Percentiles rank a stretch among this genome's conserved stretches.
These are phyloP conservation scores for Geotrichum restrictum DNA, from an alignment of 1,139 yeast species.

Conservation along the genomic window DNA sequence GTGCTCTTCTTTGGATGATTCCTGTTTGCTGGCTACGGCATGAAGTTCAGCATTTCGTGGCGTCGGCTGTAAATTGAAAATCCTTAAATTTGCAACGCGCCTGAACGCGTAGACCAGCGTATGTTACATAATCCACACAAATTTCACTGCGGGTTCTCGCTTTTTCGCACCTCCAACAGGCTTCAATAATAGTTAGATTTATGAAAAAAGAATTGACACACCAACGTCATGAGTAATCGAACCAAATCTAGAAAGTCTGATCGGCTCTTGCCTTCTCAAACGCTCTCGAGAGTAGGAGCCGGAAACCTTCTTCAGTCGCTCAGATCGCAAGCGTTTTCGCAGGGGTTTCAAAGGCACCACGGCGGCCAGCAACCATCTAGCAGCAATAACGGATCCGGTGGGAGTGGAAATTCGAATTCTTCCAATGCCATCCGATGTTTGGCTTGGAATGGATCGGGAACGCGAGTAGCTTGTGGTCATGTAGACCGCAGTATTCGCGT, in stretches of 20 bases:
- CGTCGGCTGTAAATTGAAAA: too few relatives aligned
- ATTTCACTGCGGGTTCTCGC: too few relatives aligned
- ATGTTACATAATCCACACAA: too few relatives aligned
- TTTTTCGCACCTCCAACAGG: too few relatives aligned
- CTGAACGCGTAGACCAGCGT: too few relatives aligned
- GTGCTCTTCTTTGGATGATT: too few relatives aligned
- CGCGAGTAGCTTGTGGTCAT: slow-evolving; percentile 30
- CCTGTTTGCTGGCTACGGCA: too few relatives aligned
- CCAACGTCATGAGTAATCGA: slow-evolving; percentile 2
- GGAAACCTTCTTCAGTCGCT: slow-evolving; percentile 13
- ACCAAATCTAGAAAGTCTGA: slow-evolving; percentile 1
- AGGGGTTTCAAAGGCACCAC: slow-evolving; percentile 2
- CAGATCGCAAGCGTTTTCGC: slow-evolving; percentile 11
- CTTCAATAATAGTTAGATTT: too few relatives aligned
- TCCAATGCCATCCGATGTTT: slow-evolving; percentile 16
- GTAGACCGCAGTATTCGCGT: slow-evolving; percentile 31
- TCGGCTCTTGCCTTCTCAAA: slow-evolving; percentile 6
- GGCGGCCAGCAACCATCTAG: slow-evolving; percentile 3
- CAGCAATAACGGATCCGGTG: neutral
- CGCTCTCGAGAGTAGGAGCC: slow-evolving; percentile 14
- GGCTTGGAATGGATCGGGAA: slow-evolving; percentile 33
- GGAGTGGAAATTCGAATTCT: neutral
- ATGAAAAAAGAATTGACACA: too few relatives aligned
- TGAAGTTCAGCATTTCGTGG: too few relatives aligned
- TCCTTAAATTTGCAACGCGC: too few relatives aligned